Base-by-base conservation (phyloP, 192 early-diverging fungal genomes). In the Diversispora eburnea region DNA sequence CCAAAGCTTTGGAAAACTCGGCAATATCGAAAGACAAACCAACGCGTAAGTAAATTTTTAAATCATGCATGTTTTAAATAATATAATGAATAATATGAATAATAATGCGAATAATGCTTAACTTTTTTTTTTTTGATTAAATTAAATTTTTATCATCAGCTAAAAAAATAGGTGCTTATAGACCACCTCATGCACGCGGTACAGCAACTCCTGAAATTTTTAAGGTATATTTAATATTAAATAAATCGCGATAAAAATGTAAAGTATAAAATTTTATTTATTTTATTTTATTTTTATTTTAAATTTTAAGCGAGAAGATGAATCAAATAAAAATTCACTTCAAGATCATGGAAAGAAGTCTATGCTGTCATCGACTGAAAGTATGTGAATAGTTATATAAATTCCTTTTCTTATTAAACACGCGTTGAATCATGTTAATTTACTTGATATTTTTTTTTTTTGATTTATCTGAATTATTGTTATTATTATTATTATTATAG, bases 111-210 rank as follows among this genome's bases (percentile, higher is more conserved):
- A 33, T 33, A 33, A 33, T 22, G 42, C 69, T 12, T 67, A 67
- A 12, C 63, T 78, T n/a, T 75, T 77, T 13, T 52, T 72, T 49
- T 39, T 20, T 42, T 22, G 25, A 9, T 33, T 67, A 25, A 51
- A 39, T 70, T 70, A 52, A 19, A n/a, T 45, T 60, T 4, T 47
- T 25, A 13, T 48, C 52, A 62, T 4, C 22, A 73, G 77, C 79
- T 22, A 64, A 61, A 39, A 77, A 83, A 43, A 80, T 84, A 20
- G 88, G 88, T 19, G 91, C 91, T 20, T 92, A 92, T 65, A 81
- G 88, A 73, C 91, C 91, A 56, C 91, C 91, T 49, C 89, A 91
- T 59, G 80, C 88, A 47, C 84, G 91, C 64, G 85, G 82, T 17
- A 73, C 80, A 4, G 76, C 80, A 55, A 77, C 83, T 15, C 80